Base-by-base conservation (phyloP, 78 protist genomes). In the Dictyostelium firmibasis region DNA sequence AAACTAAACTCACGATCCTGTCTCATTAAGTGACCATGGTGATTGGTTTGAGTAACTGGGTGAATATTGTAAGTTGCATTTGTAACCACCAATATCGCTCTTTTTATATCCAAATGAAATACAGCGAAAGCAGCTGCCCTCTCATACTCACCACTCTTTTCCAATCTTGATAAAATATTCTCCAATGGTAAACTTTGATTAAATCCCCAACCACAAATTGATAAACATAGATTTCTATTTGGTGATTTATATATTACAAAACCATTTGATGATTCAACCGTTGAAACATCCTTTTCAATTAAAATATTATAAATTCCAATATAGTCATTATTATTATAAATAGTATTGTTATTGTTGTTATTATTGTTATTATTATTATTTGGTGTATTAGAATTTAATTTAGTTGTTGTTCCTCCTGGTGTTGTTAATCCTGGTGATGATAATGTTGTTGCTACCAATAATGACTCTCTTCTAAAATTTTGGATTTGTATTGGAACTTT, bases 91-190 rank as follows among this genome's bases (percentile, higher is more conserved):
- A 13, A 36, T 23, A 94, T 70, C 4, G 98, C 97, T 9, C 96
- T 84, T n/a, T 75, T 70, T 18, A 97, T 36, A 38, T 97, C 96
- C 62, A 91, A 79, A 81, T 96, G 97, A 88, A 96, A 96, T 36
- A 97, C 77, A 1, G 96, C 81, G 1, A 94, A 1, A 8, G 97
- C 84, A 1, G 96, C 96, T 9, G 97, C 97, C 18, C 85, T 41
- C 81, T 97, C 98, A 79, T 47, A 86, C 35, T 94, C 79, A 35
- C 83, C 89, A 13, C 69, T 16, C 14, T 76, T 86, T 47, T 97
- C 98, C 43, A 86, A 85, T 25, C n/a, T 5, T 31, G 79, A 25
- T 5, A 89, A 31, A 1, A 47, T 53, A 47, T 9, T 44, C 9
- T 89, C 94, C 60, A 89, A n/a, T 69, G 94, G 94, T 25, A 62